Percentiles rank a stretch among this genome's conserved stretches.
Conservation (phyloP, 1,139 yeast species). For the Spathaspora sp. region DNA sequence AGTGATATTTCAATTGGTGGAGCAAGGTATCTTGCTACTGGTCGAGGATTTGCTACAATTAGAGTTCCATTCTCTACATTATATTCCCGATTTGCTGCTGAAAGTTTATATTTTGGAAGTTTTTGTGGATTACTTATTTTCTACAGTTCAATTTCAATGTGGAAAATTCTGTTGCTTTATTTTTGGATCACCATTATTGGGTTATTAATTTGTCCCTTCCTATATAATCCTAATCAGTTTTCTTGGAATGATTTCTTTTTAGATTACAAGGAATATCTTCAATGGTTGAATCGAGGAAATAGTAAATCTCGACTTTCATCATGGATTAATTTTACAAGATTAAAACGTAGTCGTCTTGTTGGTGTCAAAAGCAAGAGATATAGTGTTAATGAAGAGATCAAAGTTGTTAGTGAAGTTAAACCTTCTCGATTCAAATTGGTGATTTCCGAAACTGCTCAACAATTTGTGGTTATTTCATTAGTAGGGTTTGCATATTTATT, state of each 20-base stretch:
- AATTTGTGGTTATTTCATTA: constrained; percentile 25
- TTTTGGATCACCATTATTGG: constrained; percentile 52
- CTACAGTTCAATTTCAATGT: constrained; percentile 46
- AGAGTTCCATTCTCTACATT: constrained; percentile 44
- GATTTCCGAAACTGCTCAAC: constrained; percentile 29
- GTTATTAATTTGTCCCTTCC: constrained; percentile 46
- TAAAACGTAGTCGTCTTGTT: constrained; percentile 40
- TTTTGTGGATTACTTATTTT: constrained; percentile 37
- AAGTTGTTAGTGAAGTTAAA: constrained; percentile 30
- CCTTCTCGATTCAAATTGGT: constrained; percentile 41
- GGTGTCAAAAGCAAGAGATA: constrained; percentile 38
- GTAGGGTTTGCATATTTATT: constrained; percentile 43
- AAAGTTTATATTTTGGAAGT: constrained; percentile 47
- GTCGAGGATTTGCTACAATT: constrained; percentile 54
- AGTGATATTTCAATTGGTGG: constrained; percentile 53
- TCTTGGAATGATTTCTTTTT: constrained; percentile 48
- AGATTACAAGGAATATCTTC: constrained; percentile 42
- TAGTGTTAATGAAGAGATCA: constrained; percentile 22
- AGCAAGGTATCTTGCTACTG: constrained; percentile 55
- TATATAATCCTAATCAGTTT: constrained; percentile 54
- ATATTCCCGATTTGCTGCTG: constrained; percentile 48
- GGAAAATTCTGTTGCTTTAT: constrained; percentile 46
- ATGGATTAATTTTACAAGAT: constrained; percentile 44
- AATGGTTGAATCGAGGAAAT: constrained; percentile 50
- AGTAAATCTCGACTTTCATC: constrained; percentile 27